Evolutionary conservation across 352 stramenopile species (phyloP), one percentile per base, ranked within the genome.

Genomic region (Pythium periplocum): DNA sequence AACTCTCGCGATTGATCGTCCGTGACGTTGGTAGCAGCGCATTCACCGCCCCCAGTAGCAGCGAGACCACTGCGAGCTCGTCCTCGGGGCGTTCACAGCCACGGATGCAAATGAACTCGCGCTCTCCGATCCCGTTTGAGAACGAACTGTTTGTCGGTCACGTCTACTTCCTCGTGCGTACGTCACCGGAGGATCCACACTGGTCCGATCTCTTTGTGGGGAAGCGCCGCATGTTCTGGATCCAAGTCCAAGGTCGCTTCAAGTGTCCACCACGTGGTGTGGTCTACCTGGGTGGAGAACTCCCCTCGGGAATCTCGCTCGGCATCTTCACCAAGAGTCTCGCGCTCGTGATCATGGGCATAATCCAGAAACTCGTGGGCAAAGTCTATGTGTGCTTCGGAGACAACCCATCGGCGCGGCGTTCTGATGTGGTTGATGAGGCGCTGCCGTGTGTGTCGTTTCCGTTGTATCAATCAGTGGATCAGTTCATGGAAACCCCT

Each of bases 231-330:
- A 86, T 83, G 70, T 90, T 95, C 56, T 95, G 84, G 84, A 93
- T 95, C 62, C 84, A 95, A 49, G 81, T 95, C 6, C 84, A 95
- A 49, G 82, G 84, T 26, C 65, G 62, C n/a, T 95, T 95, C 59
- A 95, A 95, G 64, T 53, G 67, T 33, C 44, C 55, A 12, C 80
- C 80, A 0, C 56, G 50, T 1, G 82, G 84, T 3, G 62, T 66
- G 8, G 73, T 95, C 2, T 95, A 71, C 53, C 56, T 95, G 6
- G 84, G 84, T 6, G 84, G 84, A 8, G 84, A 95, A 47, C 60
- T 95, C 11, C 82, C 84, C 1, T 48, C 65, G 6, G 55, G 55
- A 12, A 88, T 93, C 45, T 67, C 79, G 1, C 76, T 78, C 0
- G 84, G 84, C 4, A 63, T 95, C 31, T 86, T 92, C 48, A 90